Conservation (phyloP, 768 basidiomycete genomes). For the Neoboletus subvelutipes region DNA sequence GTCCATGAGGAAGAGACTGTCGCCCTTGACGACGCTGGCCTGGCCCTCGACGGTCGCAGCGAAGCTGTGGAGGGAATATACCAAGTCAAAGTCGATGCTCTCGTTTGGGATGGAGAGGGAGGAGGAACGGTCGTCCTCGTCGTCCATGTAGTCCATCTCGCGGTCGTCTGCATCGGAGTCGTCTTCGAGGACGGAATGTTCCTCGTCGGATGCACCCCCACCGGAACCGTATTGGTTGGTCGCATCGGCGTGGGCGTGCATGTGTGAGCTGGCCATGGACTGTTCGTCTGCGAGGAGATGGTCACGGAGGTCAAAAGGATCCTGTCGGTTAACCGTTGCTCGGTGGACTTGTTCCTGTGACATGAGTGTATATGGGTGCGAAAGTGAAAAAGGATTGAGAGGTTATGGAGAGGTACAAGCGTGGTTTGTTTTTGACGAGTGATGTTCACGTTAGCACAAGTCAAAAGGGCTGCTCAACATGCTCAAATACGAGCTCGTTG, state of each 20-base stretch:
- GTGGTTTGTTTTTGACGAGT: not conserved
- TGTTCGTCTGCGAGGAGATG: conserved; percentile 56
- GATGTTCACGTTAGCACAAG: not conserved
- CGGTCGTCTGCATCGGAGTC: conserved; percentile 75
- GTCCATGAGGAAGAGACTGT: conserved; percentile 94
- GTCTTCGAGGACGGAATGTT: conserved; percentile 83
- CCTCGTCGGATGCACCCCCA: conserved; percentile 60
- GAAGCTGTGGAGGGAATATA: conserved; percentile 94
- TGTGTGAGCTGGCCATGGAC: conserved; percentile 44
- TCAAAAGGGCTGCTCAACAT: conserved; percentile 14
- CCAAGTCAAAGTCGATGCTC: conserved; percentile 90
- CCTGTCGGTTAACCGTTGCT: conserved; percentile 40
- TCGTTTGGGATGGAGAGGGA: conserved; percentile 87
- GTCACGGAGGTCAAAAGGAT: conserved; percentile 73
- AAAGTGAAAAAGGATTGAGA: conserved; percentile 1
- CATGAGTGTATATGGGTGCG: conserved; percentile 16
- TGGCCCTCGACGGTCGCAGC: conserved; percentile 98
- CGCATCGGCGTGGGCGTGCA: conserved; percentile 49
- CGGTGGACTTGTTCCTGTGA: conserved; percentile 28
- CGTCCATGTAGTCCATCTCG: conserved; percentile 65
- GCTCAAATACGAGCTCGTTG: conserved; percentile 17
- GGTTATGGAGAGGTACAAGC: not conserved
- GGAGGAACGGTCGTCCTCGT: conserved; percentile 77
- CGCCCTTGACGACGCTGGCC: conserved; percentile 97
- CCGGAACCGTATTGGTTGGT: conserved; percentile 35